Conservation (phyloP, 345 rosid species). For the Erucastrum elatum region DNA sequence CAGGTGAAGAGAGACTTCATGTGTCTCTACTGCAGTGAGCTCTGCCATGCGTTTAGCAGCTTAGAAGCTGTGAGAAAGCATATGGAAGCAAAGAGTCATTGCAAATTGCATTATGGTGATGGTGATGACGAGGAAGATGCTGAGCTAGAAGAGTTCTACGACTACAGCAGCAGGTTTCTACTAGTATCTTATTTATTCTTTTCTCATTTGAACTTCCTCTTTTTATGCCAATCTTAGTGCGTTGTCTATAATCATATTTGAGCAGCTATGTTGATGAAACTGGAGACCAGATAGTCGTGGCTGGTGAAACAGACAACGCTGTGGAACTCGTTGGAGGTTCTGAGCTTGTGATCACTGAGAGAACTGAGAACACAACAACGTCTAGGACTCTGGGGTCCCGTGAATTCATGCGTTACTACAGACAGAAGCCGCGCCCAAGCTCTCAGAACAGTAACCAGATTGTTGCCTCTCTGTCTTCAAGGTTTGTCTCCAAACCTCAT, state of each 20-base stretch:
- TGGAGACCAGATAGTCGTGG: conserved; percentile 71
- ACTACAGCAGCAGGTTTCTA: conserved; percentile 89
- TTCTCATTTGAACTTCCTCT: neutral
- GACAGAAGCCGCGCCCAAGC: conserved; percentile 88
- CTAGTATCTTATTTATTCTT: conserved; percentile 8
- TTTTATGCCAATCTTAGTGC: neutral
- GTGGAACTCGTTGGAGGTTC: conserved; percentile 79
- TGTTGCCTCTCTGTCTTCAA: conserved; percentile 67
- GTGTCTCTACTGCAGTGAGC: conserved; percentile 88
- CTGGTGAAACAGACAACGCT: conserved; percentile 54
- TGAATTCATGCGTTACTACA: conserved; percentile 81
- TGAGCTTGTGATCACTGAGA: conserved; percentile 78
- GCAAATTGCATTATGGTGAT: conserved; percentile 91
- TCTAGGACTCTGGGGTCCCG: conserved; percentile 83
- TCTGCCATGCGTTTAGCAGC: conserved; percentile 70
- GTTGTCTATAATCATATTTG: neutral
- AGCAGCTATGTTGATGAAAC: conserved; percentile 75
- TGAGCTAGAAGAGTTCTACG: conserved; percentile 92
- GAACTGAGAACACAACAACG: conserved; percentile 45
- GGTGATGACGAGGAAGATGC: conserved; percentile 91
- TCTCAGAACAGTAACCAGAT: conserved; percentile 53
- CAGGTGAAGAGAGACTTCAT: conserved; percentile 85
- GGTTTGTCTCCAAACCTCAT: conserved; percentile 44
- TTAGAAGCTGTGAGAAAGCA: conserved; percentile 98
- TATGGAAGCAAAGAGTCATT: conserved; percentile 91